Evolutionary conservation across 202 grass and related monocot species (phyloP), one percentile per base, ranked within the genome.

Genomic region (Dendrocalamus latiflorus): DNA sequence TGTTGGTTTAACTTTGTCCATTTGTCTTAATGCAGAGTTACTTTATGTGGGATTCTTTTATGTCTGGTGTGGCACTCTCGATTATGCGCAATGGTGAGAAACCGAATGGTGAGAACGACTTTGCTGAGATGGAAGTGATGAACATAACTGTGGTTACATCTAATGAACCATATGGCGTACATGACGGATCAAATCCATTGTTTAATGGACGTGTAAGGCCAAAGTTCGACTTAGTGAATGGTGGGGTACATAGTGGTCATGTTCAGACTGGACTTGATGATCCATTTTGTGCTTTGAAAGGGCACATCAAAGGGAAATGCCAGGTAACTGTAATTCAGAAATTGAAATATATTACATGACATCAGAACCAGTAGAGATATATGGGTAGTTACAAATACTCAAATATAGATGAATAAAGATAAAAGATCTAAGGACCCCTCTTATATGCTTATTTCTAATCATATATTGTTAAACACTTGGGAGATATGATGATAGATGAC

Each of bases 1-100:
- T 62, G 18, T 53, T 64, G 50, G 5, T 86, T 72, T 86, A 55
- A 72, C 70, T 30, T 43, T 64, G 67, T 64, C 30, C 14, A 54
- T 55, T 54, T 70, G 18, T 22, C 57, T 33, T 26, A 69, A 47
- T 85, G 61, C 77, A 93, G 93, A 86, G 73, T 33, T 96, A 83
- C 75, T 96, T 87, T 66, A 93, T 96, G 93, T 96, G 93, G 93
- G 93, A 96, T 70, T 91, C 93, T 11, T 96, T 96, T 66, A 81
- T 73, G 63, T 42, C 74, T 22, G 90, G 90, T 20, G 84, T 96
- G 26, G 93, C 86, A 6, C 49, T 93, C 42, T 96, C 90, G 4
- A 91, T 87, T 44, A 89, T 96, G 84, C 74, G 44, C 11, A 77
- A 91, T 20, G 88, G 81, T 9, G 72, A 89, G 16, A 85, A 70